Evolutionary conservation across 768 basidiomycete genomes (phyloP).

Genomic region (Agaricus bisporus): DNA sequence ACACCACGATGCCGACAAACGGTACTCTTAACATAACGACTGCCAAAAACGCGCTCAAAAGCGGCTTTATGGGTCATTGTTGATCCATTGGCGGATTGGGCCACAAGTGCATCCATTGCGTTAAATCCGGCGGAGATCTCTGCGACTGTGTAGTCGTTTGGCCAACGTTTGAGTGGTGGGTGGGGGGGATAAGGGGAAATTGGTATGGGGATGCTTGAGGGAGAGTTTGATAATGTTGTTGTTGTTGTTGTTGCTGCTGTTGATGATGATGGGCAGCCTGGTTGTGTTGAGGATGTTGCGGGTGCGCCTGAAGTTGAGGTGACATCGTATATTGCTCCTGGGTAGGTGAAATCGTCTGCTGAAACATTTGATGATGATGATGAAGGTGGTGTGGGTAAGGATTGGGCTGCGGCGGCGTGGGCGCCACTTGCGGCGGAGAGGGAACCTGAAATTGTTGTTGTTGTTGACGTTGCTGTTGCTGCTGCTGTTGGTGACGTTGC

Average conservation of each 20-base stretch:
- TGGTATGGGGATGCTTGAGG: slow-evolving; percentile 11
- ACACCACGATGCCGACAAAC: slow-evolving; percentile 67
- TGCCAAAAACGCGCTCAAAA: slow-evolving; percentile 67
- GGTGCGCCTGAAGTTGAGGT: slow-evolving; percentile 10
- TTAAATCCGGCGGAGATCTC: slow-evolving; percentile 60
- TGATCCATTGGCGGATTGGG: slow-evolving; percentile 29
- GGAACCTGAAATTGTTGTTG: slow-evolving; percentile 6
- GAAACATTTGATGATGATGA: slow-evolving; percentile 13
- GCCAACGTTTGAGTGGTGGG: slow-evolving; percentile 68
- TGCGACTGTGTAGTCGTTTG: slow-evolving; percentile 67
- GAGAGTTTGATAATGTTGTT: slow-evolving; percentile 9
- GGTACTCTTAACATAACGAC: slow-evolving; percentile 68
- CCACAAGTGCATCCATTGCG: slow-evolving; percentile 37
- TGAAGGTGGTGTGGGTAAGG: slow-evolving; percentile 21
- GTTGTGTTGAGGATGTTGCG: neutral
- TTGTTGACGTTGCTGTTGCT: neutral
- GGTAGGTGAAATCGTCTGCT: slow-evolving; percentile 6
- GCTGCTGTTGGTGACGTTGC: slow-evolving; percentile 8
- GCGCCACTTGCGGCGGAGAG: slow-evolving; percentile 12
- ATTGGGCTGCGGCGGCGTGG: slow-evolving; percentile 18
- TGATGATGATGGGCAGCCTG: no score
- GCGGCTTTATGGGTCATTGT: slow-evolving; percentile 57
- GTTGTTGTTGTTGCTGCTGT: no score
- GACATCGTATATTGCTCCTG: slow-evolving; percentile 11
- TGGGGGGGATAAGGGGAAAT: slow-evolving; percentile 41